A percentile compares a stretch with the other conserved stretches of the same genome.
These are phyloP conservation scores for Leccinum barrowsii DNA, from an alignment of 768 basidiomycete genomes.

Conservation along the genomic window DNA sequence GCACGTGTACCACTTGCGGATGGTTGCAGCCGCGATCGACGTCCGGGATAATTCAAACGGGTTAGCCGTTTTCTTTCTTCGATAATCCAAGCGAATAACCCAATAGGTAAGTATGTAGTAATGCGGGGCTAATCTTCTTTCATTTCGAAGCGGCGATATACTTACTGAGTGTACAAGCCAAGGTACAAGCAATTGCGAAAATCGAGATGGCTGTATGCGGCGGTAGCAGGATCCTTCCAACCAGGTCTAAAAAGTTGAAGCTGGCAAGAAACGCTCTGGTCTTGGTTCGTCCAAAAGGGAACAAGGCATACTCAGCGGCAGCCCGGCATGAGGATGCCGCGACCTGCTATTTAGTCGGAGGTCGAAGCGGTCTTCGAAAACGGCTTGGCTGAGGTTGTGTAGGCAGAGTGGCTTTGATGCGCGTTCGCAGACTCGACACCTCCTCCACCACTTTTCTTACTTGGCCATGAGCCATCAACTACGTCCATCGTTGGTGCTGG, in stretches of 20 bases:
- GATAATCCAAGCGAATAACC: not conserved
- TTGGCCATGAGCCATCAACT: constrained; percentile 57
- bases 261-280: not conserved
- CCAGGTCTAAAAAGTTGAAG: not conserved
- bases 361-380: constrained; percentile 26
- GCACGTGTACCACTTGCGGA: not conserved
- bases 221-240: not conserved
- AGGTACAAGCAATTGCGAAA: not conserved
- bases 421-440: constrained; percentile 25
- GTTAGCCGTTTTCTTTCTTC: not conserved
- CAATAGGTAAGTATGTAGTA: not conserved
- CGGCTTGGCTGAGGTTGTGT: constrained; percentile 28
- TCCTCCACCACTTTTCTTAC: constrained; percentile 26
- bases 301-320: constrained; percentile 20
- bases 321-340: constrained; percentile 22
- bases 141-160: constrained; percentile 13
- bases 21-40: not conserved
- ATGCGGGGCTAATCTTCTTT: constrained; percentile 8
- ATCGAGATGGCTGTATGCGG: not conserved
- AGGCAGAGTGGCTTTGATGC: constrained; percentile 32
- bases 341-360: constrained; percentile 11
- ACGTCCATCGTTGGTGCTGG: constrained; percentile 67
- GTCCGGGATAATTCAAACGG: not conserved
- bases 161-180: too few relatives aligned
- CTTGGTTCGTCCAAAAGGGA: constrained; percentile 3